These are phyloP conservation scores for Saccharomycopsis sp. DNA, from an alignment of 805 yeast species.

Conservation along the genomic window DNA sequence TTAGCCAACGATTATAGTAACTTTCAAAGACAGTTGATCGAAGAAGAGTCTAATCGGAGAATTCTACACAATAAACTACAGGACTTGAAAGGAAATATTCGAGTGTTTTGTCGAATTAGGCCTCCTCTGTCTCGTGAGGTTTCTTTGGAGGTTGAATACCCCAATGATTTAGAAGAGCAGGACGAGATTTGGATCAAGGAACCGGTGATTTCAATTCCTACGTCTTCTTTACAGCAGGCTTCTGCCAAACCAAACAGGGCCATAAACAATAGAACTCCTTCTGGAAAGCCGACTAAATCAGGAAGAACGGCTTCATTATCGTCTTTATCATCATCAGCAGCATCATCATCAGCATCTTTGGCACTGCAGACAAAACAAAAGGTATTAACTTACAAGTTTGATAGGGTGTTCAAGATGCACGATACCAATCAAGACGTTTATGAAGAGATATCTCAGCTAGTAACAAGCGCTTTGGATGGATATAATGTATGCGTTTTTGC, in stretches of 20 bases:
- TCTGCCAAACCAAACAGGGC: conserved; percentile 20
- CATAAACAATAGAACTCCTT: neutral
- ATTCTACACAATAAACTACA: conserved; percentile 67
- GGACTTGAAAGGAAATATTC: conserved; percentile 83
- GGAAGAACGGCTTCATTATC: conserved; percentile 9
- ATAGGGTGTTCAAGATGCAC: conserved; percentile 58
- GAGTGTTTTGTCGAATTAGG: conserved; percentile 83
- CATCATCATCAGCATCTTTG: conserved; percentile 4
- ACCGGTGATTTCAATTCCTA: conserved; percentile 13
- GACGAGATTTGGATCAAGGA: conserved; percentile 26
- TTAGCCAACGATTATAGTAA: conserved; percentile 10
- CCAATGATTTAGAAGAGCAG: conserved; percentile 23
- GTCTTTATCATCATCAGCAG: conserved; percentile 9
- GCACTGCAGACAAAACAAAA: neutral
- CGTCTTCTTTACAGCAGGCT: neutral
- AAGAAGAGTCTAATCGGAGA: conserved; percentile 54
- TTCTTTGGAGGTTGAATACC: conserved; percentile 7
- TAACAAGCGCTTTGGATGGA: conserved; percentile 85
- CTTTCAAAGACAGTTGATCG: conserved; percentile 33
- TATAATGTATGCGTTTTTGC: conserved; percentile 90
- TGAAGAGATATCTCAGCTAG: conserved; percentile 77
- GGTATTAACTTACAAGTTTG: conserved; percentile 52
- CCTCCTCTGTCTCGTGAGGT: conserved; percentile 38
- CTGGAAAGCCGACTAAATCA: conserved; percentile 24
- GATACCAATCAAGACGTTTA: conserved; percentile 60